Conservation (phyloP, 1,284 basidiomycete species). For the Takashimella koratensis region DNA sequence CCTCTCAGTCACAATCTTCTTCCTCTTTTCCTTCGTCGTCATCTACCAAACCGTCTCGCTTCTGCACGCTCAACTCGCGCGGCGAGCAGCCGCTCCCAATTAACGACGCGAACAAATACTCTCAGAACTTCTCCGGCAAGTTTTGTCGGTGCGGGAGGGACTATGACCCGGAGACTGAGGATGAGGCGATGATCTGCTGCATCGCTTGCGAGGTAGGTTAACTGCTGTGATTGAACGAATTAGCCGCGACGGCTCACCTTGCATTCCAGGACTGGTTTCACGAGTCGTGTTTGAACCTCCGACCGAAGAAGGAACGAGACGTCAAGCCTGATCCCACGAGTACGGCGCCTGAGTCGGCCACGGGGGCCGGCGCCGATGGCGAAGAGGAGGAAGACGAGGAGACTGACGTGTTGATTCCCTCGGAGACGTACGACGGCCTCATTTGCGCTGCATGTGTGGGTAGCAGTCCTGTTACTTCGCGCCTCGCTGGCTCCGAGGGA, state of each 20-base stretch:
- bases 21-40: neutral
- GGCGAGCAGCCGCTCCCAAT: constrained; percentile 28
- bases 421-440: constrained; percentile 43
- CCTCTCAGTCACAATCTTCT: neutral
- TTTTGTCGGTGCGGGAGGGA: constrained; percentile 48
- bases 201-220: constrained; percentile 45
- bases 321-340: neutral
- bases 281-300: constrained; percentile 44
- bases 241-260: neutral
- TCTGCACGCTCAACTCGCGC: constrained; percentile 34
- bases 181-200: constrained; percentile 47
- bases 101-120: constrained; percentile 40
- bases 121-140: constrained; percentile 38
- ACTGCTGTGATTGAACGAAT: neutral
- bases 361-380: constrained; percentile 1
- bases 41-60: constrained; percentile 2
- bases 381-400: constrained; percentile 42
- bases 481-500: constrained; percentile 34
- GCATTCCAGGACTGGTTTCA: constrained; percentile 41
- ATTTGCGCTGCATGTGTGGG: constrained; percentile 39
- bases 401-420: constrained; percentile 36
- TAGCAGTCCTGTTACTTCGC: constrained; percentile 11
- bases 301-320: constrained; percentile 6
- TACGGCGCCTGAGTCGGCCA: neutral
- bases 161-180: constrained; percentile 47